phyloP scores from a whole-genome alignment of 1,139 yeast genomes.

The Yamadazyma diospyri region DNA sequence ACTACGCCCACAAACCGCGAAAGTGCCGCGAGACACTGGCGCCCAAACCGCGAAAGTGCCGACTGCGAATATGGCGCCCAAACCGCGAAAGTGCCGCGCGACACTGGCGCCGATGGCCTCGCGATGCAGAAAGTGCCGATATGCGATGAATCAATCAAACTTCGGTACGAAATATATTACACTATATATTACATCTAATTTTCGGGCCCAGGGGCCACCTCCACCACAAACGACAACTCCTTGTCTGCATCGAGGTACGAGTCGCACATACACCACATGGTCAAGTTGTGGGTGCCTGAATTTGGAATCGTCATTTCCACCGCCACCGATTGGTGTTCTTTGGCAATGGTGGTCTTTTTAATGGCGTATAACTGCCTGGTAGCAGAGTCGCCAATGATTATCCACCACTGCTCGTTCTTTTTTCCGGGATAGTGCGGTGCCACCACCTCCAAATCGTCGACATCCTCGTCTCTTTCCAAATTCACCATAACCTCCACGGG shows the following conservation, averaged over 20 bases:
- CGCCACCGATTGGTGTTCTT: constrained; percentile 50
- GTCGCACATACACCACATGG: constrained; percentile 87
- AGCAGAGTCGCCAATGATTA: constrained; percentile 68
- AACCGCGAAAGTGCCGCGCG: too few species aligned
- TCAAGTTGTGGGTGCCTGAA: constrained; percentile 57
- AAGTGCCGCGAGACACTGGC: too few species aligned
- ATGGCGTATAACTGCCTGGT: constrained; percentile 69
- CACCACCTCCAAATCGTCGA: constrained; percentile 61
- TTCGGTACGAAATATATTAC: too few species aligned
- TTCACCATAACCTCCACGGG: constrained; percentile 47
- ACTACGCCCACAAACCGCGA: too few species aligned
- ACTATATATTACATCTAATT: too few species aligned
- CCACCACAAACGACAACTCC: constrained; percentile 43
- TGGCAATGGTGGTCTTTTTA: constrained; percentile 56
- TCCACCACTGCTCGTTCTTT: constrained; percentile 85
- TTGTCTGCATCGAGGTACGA: constrained; percentile 89
- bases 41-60: too few species aligned
- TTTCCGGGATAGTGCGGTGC: constrained; percentile 53
- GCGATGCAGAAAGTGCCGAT: too few species aligned
- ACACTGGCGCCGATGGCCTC: too few species aligned
- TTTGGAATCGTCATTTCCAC: constrained; percentile 59
- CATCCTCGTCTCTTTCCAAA: constrained; percentile 70
- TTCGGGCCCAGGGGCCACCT: too few species aligned
- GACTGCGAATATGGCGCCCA: too few species aligned
- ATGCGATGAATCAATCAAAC: too few species aligned